Evolutionary conservation across 768 basidiomycete genomes (phyloP).

Genomic region (Pisolithus marmoratus): DNA sequence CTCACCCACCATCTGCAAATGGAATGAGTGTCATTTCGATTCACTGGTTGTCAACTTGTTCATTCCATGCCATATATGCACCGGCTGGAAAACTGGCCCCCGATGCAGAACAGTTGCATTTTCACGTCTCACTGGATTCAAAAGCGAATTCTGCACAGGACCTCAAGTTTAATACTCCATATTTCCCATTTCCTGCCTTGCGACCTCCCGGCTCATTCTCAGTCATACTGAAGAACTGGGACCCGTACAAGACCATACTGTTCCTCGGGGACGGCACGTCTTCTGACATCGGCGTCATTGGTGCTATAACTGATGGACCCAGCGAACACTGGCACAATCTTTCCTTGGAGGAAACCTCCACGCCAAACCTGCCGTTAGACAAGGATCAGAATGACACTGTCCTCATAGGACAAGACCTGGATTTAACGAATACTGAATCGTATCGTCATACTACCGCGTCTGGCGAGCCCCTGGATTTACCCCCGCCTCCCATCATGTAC

Average conservation of each 20-base stretch:
- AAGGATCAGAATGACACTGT: conserved; percentile 66
- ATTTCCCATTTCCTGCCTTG: conserved; percentile 39
- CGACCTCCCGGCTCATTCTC: conserved; percentile 41
- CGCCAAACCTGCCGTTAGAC: conserved; percentile 60
- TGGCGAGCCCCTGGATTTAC: conserved; percentile 37
- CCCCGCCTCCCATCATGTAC: conserved; percentile 60
- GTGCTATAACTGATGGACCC: conserved; percentile 20
- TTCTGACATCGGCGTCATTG: conserved; percentile 44
- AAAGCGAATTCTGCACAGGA: conserved; percentile 36
- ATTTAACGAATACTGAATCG: conserved; percentile 49
- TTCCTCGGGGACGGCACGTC: conserved; percentile 47
- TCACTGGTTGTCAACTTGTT: conserved; percentile 64
- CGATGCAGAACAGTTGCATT: conserved; percentile 38
- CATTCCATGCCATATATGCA: conserved; percentile 62
- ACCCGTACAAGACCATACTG: conserved; percentile 36
- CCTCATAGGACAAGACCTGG: conserved; percentile 57
- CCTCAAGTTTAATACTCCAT: conserved; percentile 34
- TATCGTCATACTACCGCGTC: conserved; percentile 34
- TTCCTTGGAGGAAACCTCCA: conserved; percentile 44
- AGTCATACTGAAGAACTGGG: conserved; percentile 38
- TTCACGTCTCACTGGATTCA: conserved; percentile 35
- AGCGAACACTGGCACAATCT: conserved; percentile 40
- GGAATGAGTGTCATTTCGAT: conserved; percentile 44
- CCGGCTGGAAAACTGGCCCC: conserved; percentile 35
- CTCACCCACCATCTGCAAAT: conserved; percentile 46